Evolutionary conservation across 495 filamentous ascomycete genomes (phyloP), one percentile per base, ranked within the genome.

Genomic region (Rostrohypoxylon terebratum): DNA sequence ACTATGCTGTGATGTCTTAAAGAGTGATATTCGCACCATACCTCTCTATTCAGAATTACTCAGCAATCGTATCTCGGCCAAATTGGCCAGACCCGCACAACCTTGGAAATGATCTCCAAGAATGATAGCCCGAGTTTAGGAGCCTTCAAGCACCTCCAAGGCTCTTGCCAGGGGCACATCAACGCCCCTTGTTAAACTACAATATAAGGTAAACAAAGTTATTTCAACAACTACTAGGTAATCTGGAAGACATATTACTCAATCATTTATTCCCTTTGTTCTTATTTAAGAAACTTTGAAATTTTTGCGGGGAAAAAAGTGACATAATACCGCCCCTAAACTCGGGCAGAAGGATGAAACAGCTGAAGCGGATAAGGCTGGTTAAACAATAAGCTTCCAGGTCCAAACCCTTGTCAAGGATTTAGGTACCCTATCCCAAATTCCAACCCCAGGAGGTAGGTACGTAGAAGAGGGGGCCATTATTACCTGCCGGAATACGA

Each of bases 391-490:
- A 4, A 28, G 38, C 4, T 42, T n/a, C 38, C 42, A 20, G 16
- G 6, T 45, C 20, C 7, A 20, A 45, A 20, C 42, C 42, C 42
- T 20, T 45, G 42, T 45, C 16, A 13, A 7, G 8, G 9, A 5
- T n/a, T n/a, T 16, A 45, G 42, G 21, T 62, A 59, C 38, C 57
- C 57, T 59, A 59, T 45, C 34, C 25, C 31, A 40, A 45, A 45
- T 45, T 45, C 42, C 38, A 42, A 13, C 38, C 34, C 38, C 13
- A n/a, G 1, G 16, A 5, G 42, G n/a, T 20, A 9, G 28, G 28
- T 28, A 18, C n/a, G 18, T 1, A 44, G 40, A 44, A 16, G 40
- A 44, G 40, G 40, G 40, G 40, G n/a, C n/a, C n/a, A n/a, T 5
- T n/a, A 44, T 44, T n/a, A n/a, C n/a, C n/a, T 11, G 13, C 13